Conservation (phyloP, 768 basidiomycete genomes). For the Rhizopogon vesiculosus region DNA sequence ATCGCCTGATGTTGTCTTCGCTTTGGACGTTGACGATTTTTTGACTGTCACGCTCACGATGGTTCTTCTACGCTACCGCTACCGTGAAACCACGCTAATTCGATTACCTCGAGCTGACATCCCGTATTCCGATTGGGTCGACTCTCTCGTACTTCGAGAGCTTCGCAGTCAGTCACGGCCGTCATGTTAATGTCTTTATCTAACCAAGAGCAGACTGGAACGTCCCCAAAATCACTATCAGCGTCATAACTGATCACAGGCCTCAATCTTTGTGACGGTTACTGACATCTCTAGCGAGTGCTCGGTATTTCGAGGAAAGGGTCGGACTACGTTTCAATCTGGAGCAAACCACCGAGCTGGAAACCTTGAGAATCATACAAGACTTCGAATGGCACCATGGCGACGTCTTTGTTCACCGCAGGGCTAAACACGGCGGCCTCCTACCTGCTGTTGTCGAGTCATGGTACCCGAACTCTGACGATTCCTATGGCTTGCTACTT, state of each 20-base stretch:
- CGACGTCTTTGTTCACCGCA: conserved; percentile 55
- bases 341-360: conserved; percentile 66
- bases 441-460: conserved; percentile 84
- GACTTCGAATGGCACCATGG: conserved; percentile 60
- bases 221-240: conserved; percentile 59
- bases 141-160: conserved; percentile 50
- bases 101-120: conserved; percentile 47
- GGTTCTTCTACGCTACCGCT: conserved; percentile 15
- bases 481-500: conserved; percentile 74
- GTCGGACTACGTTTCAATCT: conserved; percentile 65
- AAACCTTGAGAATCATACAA: conserved; percentile 51
- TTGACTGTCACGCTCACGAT: conserved; percentile 17
- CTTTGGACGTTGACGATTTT: conserved; percentile 25
- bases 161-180: conserved; percentile 44
- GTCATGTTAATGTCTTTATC: not conserved
- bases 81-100: conserved; percentile 30
- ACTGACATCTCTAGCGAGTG: conserved; percentile 51
- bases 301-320: conserved; percentile 64
- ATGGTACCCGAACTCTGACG: conserved; percentile 74
- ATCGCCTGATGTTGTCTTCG: conserved; percentile 30
- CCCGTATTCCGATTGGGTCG: conserved; percentile 56
- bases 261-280: conserved; percentile 68
- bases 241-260: conserved; percentile 74
- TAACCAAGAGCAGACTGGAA: conserved; percentile 59
- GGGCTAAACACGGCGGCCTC: conserved; percentile 75